These are phyloP conservation scores for Xylaria cubensis DNA, from an alignment of 495 filamentous ascomycete genomes.

Conservation along the genomic window DNA sequence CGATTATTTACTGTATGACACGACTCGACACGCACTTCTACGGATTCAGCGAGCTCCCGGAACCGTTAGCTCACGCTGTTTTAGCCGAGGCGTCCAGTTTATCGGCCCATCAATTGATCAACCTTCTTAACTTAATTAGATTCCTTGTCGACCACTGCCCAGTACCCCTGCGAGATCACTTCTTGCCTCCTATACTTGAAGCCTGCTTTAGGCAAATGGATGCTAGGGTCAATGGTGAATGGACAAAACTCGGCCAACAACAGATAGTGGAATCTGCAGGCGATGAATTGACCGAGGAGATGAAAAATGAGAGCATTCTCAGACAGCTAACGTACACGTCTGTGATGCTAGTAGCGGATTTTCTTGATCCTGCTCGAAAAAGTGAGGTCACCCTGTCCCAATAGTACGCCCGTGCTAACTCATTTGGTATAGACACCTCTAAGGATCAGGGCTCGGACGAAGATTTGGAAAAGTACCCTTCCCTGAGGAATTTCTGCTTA, in stretches of 20 bases:
- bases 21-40: conserved; percentile 88
- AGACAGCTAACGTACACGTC: conserved; percentile 92
- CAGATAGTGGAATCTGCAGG: conserved; percentile 61
- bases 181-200: conserved; percentile 84
- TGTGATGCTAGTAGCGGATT: conserved; percentile 84
- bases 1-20: conserved; percentile 92
- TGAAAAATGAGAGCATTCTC: conserved; percentile 97
- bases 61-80: conserved; percentile 81
- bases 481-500: conserved; percentile 81
- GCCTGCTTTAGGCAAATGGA: conserved; percentile 87
- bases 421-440: conserved; percentile 20
- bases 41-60: conserved; percentile 81
- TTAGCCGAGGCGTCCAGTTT: conserved; percentile 84
- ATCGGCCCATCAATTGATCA: conserved; percentile 91
- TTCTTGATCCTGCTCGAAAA: conserved; percentile 75
- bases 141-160: conserved; percentile 92
- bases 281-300: conserved; percentile 85
- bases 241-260: conserved; percentile 72
- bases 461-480: conserved; percentile 45
- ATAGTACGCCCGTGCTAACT: not conserved
- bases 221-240: conserved; percentile 82
- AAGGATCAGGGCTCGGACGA: not conserved
- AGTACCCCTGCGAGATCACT: conserved; percentile 73
- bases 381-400: conserved; percentile 47
- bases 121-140: conserved; percentile 83